Evolutionary conservation across 2,329 filamentous ascomycete species (phyloP).

Genomic region (Aspergillus amoenus): DNA sequence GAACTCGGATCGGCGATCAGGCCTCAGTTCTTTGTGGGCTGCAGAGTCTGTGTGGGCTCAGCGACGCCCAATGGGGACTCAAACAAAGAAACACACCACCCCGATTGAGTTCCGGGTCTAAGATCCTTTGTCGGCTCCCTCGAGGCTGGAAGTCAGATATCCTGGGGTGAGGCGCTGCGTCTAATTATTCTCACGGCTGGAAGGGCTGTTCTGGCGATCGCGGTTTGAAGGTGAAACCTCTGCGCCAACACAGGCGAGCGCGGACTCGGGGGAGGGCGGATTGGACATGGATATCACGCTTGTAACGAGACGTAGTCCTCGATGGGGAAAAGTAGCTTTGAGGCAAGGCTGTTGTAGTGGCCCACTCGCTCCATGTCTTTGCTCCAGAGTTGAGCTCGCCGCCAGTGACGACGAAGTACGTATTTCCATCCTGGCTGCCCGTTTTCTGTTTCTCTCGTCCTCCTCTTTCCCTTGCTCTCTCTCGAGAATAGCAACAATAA

Average conservation of each 20-base stretch:
- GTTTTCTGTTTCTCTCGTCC: not conserved
- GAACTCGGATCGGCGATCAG: not conserved
- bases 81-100: constrained; percentile 4
- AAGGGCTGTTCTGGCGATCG: not conserved
- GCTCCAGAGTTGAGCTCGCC: constrained; percentile 7
- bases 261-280: not conserved
- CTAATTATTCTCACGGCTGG: not conserved
- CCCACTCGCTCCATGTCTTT: not conserved
- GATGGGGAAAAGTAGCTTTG: not conserved
- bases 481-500: not conserved
- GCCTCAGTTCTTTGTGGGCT: not conserved
- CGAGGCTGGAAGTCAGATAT: not conserved
- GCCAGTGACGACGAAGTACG: constrained; percentile 3
- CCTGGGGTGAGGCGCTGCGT: not conserved
- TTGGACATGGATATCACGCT: not conserved
- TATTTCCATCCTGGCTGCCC: constrained; percentile 3
- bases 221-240: constrained; percentile 7
- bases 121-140: not conserved
- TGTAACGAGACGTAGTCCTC: not conserved
- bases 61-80: not conserved
- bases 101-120: not conserved
- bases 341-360: not conserved
- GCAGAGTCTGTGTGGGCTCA: not conserved
- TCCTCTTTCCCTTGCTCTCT: constrained; percentile 1
- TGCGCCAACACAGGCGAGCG: not conserved